A percentile compares a stretch with the other conserved stretches of the same genome.
These are phyloP conservation scores for Myxozyma kluyveri DNA, from an alignment of 805 yeast species.

Conservation along the genomic window DNA sequence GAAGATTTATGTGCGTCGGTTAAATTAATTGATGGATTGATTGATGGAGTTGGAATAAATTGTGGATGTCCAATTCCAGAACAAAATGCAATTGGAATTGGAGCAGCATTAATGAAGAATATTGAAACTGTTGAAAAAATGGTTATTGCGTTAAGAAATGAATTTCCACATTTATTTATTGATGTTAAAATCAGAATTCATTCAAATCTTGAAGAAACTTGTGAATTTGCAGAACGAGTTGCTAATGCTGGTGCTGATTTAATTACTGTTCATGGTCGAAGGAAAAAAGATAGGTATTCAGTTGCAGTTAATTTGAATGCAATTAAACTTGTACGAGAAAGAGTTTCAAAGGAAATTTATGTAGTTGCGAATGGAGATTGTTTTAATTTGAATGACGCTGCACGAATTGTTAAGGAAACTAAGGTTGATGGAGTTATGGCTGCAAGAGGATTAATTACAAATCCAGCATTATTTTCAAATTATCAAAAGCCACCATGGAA, in stretches of 20 bases:
- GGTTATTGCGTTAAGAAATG: constrained; percentile 73
- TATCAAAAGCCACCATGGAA: constrained; percentile 79
- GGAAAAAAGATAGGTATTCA: constrained; percentile 79
- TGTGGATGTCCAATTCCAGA: constrained; percentile 98
- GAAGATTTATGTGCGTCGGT: constrained; percentile 78
- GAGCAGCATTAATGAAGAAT: constrained; percentile 88
- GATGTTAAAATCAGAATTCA: constrained; percentile 94
- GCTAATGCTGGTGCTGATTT: constrained; percentile 90
- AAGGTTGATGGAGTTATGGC: constrained; percentile 94
- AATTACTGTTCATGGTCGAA: constrained; percentile 91
- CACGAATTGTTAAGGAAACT: constrained; percentile 58
- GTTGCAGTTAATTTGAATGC: constrained; percentile 82
- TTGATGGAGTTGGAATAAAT: constrained; percentile 91
- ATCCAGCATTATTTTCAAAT: constrained; percentile 87
- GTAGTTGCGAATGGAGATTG: constrained; percentile 99
- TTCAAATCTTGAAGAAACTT: constrained; percentile 67
- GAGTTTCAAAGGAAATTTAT: constrained; percentile 54
- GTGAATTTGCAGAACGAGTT: constrained; percentile 65
- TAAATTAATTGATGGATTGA: constrained; percentile 84
- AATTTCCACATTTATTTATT: constrained; percentile 50
- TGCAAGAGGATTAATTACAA: constrained; percentile 78
- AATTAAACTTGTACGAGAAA: constrained; percentile 59
- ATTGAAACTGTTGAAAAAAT: constrained; percentile 75
- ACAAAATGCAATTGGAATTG: constrained; percentile 92
- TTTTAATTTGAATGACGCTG: constrained; percentile 62